Percentiles rank a stretch among this genome's conserved stretches.
Evolutionary conservation across 2,329 filamentous ascomycete genomes (phyloP).

Genomic region (Neofusicoccum sp.): DNA sequence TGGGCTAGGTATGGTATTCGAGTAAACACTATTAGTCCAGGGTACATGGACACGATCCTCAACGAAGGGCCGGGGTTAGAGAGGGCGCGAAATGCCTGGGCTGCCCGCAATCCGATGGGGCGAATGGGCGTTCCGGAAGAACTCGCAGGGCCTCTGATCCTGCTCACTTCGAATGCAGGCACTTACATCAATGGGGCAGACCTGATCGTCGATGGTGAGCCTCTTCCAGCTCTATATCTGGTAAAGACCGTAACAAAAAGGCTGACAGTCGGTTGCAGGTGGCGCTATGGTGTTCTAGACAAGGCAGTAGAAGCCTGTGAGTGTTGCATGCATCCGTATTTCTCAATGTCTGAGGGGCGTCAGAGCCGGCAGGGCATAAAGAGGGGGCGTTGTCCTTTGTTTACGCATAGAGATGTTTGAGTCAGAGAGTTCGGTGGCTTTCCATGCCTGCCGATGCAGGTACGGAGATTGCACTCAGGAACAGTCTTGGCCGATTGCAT

Average conservation of each 20-base stretch:
- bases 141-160: constrained; percentile 60
- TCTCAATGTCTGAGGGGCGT: too few relatives aligned
- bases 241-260: background rate
- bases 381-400: background rate
- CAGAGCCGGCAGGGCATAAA: background rate
- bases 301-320: background rate
- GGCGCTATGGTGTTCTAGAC: constrained; percentile 16
- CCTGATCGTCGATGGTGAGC: constrained; percentile 60
- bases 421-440: background rate
- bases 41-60: constrained; percentile 75
- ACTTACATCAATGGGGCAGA: constrained; percentile 69
- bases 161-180: constrained; percentile 61
- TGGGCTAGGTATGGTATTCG: constrained; percentile 70
- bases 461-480: background rate
- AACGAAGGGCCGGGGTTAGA: constrained; percentile 64
- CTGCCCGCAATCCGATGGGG: constrained; percentile 59
- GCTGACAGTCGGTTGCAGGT: background rate
- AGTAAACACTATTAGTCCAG: constrained; percentile 68
- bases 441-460: constrained; percentile 9
- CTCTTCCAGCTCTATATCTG: background rate
- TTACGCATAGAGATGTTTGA: background rate
- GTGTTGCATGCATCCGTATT: too few relatives aligned
- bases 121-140: constrained; percentile 65
- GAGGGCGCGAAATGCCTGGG: constrained; percentile 56
- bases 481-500: background rate